phyloP scores from a whole-genome alignment of 2,329 filamentous ascomycete genomes.

The Alternaria arborescens region DNA sequence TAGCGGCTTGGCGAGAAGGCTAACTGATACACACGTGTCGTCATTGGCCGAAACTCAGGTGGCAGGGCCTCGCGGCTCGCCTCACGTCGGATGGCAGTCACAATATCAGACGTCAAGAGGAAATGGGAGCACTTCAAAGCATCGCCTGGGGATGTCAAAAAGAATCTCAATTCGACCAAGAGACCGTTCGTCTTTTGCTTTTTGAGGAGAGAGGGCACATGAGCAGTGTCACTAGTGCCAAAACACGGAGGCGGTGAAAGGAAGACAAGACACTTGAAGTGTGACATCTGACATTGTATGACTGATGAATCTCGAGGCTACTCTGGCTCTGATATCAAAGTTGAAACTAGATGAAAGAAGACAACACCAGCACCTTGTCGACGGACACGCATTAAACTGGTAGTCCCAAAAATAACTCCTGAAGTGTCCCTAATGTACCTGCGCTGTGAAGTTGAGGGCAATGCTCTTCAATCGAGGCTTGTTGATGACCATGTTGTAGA shows the following conservation, averaged over 20 bases:
- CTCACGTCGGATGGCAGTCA: background rate
- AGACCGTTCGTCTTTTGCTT: background rate
- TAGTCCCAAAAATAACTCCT: background rate
- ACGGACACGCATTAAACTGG: conserved; percentile 1
- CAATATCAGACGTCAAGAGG: background rate
- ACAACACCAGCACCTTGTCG: background rate
- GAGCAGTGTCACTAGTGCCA: background rate
- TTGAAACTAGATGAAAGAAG: conserved; percentile 5
- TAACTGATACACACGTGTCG: conserved; percentile 11
- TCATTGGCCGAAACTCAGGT: conserved; percentile 10
- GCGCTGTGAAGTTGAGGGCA: background rate
- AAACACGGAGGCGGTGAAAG: conserved; percentile 1
- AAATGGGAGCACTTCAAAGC: background rate
- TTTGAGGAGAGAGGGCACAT: background rate
- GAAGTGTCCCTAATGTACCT: background rate
- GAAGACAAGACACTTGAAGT: background rate
- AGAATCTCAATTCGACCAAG: too few species aligned
- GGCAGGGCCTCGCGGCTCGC: background rate
- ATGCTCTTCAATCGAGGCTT: background rate
- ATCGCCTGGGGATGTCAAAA: background rate
- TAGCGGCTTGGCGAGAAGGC: conserved; percentile 16
- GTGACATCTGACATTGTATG: background rate
- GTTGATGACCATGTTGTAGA: background rate
- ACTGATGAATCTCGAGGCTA: background rate
- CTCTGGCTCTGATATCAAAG: background rate